Base-by-base conservation (phyloP, 2,329 filamentous ascomycete species). In the Colletotrichum incanum region DNA sequence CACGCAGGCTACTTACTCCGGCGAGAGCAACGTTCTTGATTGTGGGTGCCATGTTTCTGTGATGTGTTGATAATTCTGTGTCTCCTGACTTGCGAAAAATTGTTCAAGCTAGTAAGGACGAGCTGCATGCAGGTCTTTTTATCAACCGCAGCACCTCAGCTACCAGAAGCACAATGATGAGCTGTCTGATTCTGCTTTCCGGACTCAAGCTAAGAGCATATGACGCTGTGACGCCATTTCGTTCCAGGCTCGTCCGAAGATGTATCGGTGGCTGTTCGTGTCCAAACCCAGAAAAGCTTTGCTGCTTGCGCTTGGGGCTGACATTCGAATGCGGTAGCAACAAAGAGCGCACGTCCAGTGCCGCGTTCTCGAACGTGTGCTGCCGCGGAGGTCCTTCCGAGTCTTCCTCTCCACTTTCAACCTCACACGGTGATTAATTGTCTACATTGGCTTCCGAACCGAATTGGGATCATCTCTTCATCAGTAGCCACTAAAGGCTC, bases 11-110 rank as follows among this genome's bases (percentile, higher is more conserved):
- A 73, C 74, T 58, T 67, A 77, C 83, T 63, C 84, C 83, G 39
- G 79, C 77, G 11, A 85, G 58, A 16, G 79, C 79, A 52, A 85
- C 78, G 73, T 81, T 85, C 73, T 81, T 82, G 70, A 83, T 76
- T 52, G 61, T 28, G 18, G 64, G 60, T 49, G 72, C 54, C 72
- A 73, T 73, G 5, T 6, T 62, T 49, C 5, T 62, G 28, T 65
- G 23, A 9, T 65, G 28, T 47, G 20, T 26, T 7, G 49, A 39
- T 59, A 11, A 12, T 12, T 55, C 20, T 23, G 26, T 45, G 34
- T 12, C 37, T 1, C n/a, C 31, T 26, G 7, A 16, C 31, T 28
- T 23, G 39, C 20, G 7, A 20, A 31, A 31, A 3, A 18, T 18
- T 14, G 8, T 12, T 49, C 11, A 31, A 5, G 52, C 26, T 20